These are phyloP conservation scores for Excoecaria cochinchinensis DNA, from an alignment of 345 rosid genomes.

Conservation along the genomic window DNA sequence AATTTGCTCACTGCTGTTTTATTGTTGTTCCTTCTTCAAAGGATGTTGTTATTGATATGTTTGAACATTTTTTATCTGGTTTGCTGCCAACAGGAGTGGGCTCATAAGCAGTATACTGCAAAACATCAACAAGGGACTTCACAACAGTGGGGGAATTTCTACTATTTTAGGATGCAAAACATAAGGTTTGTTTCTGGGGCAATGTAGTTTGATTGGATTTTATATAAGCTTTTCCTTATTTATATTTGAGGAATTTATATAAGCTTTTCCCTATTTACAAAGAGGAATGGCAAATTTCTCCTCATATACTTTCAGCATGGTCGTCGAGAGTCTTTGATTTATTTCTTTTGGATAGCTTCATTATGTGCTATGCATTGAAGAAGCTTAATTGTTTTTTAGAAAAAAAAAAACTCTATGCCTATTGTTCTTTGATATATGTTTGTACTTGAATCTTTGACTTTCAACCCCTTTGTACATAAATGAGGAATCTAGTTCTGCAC, in stretches of 20 bases:
- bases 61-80: constrained; percentile 6
- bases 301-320: not conserved
- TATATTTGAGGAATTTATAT: not conserved
- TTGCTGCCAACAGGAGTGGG: constrained; percentile 75
- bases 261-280: not conserved
- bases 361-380: not conserved
- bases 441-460: no score
- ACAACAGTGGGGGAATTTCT: constrained; percentile 97
- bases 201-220: not conserved
- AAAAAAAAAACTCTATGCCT: no score
- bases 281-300: not conserved
- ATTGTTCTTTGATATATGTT: no score
- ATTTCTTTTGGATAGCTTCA: not conserved
- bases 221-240: not conserved
- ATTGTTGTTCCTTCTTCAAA: not conserved
- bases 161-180: constrained; percentile 89
- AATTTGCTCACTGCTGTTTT: not conserved
- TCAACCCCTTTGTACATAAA: no score
- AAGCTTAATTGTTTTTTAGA: no score
- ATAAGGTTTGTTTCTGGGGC: constrained; percentile 58
- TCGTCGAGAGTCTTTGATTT: not conserved
- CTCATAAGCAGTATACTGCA: constrained; percentile 80
- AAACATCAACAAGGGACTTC: constrained; percentile 93
- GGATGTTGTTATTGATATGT: not conserved
- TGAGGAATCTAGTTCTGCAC: no score